Conservation (phyloP, 257 asterid species). For the Forsythia suspensa region DNA sequence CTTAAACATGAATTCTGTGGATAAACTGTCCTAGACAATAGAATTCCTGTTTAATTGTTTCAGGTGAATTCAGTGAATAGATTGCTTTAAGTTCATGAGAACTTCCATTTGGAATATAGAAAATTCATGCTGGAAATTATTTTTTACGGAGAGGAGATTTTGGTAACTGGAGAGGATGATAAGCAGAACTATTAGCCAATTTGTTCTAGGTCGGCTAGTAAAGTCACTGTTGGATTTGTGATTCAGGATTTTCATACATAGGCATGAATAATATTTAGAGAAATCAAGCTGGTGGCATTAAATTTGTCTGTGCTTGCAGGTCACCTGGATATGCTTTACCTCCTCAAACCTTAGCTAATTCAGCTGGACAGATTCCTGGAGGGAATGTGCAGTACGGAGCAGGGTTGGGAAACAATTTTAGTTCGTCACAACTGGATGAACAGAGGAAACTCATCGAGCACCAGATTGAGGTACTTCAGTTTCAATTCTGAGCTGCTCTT, state of each 20-base stretch:
- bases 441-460: constrained; percentile 57
- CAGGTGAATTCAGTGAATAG: constrained; percentile 7
- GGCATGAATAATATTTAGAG: neutral
- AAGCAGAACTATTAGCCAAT: neutral
- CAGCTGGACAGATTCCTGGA: constrained; percentile 33
- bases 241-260: neutral
- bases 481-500: constrained; percentile 15
- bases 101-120: constrained; percentile 9
- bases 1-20: neutral
- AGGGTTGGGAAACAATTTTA: constrained; percentile 21
- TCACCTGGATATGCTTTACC: constrained; percentile 40
- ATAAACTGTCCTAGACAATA: neutral
- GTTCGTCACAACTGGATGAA: constrained; percentile 43
- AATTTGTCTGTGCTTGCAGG: constrained; percentile 30
- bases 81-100: constrained; percentile 4
- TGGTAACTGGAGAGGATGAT: neutral
- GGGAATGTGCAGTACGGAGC: constrained; percentile 28
- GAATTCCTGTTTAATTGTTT: neutral
- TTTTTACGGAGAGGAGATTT: neutral
- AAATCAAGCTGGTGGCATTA: neutral
- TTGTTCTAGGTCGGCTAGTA: neutral
- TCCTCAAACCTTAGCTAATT: constrained; percentile 39
- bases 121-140: neutral
- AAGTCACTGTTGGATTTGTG: neutral
- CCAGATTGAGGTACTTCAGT: constrained; percentile 72